Evolutionary conservation across 75 land plant genomes (phyloP).

Genomic region (Ceratopteris richardii): DNA sequence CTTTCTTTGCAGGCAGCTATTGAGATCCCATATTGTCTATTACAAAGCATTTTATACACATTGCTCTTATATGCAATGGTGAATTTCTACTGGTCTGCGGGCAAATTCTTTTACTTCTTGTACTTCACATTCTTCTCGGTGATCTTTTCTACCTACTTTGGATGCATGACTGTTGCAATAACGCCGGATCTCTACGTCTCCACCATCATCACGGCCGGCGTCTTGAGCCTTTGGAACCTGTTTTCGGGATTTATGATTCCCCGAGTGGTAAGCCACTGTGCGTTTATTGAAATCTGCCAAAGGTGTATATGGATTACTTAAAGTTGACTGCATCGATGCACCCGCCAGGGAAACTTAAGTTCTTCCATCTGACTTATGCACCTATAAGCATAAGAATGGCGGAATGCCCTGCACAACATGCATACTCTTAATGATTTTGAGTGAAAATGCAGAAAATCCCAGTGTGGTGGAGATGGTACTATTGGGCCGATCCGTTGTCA

Average conservation of each 20-base stretch:
- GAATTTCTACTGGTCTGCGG: slow-evolving; percentile 34
- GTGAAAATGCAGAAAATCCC: slow-evolving; percentile 48
- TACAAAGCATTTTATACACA: slow-evolving; percentile 36
- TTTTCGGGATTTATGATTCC: slow-evolving; percentile 44
- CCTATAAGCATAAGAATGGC: no score
- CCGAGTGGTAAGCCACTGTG: slow-evolving; percentile 17
- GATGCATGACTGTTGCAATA: slow-evolving; percentile 53
- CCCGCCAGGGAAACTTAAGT: no score
- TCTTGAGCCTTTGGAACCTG: slow-evolving; percentile 49
- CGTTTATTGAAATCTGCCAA: no score
- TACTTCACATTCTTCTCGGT: slow-evolving; percentile 33
- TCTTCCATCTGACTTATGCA: no score
- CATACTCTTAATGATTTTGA: background rate
- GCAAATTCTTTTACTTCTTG: slow-evolving; percentile 48
- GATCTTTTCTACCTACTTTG: slow-evolving; percentile 37
- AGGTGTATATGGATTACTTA: no score
- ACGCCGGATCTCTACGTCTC: slow-evolving; percentile 38
- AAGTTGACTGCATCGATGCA: no score
- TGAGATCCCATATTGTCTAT: slow-evolving; percentile 39
- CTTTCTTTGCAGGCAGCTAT: slow-evolving; percentile 34
- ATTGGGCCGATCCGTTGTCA: slow-evolving; percentile 63
- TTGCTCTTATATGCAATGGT: slow-evolving; percentile 49
- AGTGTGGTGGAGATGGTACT: slow-evolving; percentile 87
- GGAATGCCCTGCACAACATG: no score
- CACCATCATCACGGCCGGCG: slow-evolving; percentile 32